Evolutionary conservation across 345 rosid species (phyloP).

Genomic region (Gossypium stocksii): DNA sequence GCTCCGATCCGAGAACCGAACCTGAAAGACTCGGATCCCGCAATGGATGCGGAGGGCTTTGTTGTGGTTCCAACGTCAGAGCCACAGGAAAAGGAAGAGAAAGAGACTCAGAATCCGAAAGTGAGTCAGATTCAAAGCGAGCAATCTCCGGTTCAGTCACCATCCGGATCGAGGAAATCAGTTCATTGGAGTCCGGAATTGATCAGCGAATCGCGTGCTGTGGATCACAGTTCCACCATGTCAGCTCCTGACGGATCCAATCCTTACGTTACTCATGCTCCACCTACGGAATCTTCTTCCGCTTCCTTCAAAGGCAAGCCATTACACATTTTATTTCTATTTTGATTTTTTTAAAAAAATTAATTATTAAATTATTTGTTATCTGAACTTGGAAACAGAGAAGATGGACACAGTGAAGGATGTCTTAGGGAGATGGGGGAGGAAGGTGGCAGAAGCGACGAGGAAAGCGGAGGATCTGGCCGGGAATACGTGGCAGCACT

Average conservation of each 20-base stretch:
- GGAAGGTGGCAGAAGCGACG: slow-evolving; percentile 51
- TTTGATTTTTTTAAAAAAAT: neutral
- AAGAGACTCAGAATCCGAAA: slow-evolving; percentile 9
- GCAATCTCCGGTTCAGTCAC: slow-evolving; percentile 22
- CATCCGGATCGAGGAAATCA: slow-evolving; percentile 49
- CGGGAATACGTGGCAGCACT: slow-evolving; percentile 50
- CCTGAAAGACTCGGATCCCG: slow-evolving; percentile 22
- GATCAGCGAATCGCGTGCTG: slow-evolving; percentile 46
- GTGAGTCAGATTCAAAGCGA: slow-evolving; percentile 25
- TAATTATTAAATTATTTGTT: neutral
- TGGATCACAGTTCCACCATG: slow-evolving; percentile 20
- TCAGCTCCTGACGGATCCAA: slow-evolving; percentile 39
- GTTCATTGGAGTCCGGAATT: slow-evolving; percentile 75
- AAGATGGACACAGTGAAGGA: slow-evolving; percentile 49
- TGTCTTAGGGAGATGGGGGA: slow-evolving; percentile 58
- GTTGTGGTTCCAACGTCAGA: slow-evolving; percentile 29
- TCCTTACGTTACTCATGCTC: slow-evolving; percentile 46
- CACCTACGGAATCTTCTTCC: slow-evolving; percentile 30
- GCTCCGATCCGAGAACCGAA: slow-evolving; percentile 19
- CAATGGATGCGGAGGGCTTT: slow-evolving; percentile 28
- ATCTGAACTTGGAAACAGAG: slow-evolving; percentile 31
- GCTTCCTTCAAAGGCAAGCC: slow-evolving; percentile 47
- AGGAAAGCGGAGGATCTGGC: slow-evolving; percentile 63
- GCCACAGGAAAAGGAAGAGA: slow-evolving; percentile 23
- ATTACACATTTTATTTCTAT: neutral